Conservation (phyloP, 805 yeast genomes). For the Nakazawaea ishiwadae region DNA sequence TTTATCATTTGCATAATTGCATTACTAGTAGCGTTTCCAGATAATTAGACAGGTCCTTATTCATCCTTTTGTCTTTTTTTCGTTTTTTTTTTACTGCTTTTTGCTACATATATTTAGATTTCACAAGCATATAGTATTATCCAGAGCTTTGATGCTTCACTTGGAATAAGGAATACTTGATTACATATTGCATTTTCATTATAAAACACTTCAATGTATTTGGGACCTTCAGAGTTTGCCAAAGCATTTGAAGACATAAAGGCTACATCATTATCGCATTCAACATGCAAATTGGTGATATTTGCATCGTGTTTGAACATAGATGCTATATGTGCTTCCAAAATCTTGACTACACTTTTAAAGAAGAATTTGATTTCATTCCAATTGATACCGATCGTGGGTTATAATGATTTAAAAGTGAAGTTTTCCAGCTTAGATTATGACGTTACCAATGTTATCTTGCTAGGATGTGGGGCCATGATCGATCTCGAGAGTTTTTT, state of each 20-base stretch:
- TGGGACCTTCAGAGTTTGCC: slow-evolving; percentile 65
- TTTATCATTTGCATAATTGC: too few relatives aligned
- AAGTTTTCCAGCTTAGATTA: slow-evolving; percentile 64
- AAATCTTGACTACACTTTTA: slow-evolving; percentile 63
- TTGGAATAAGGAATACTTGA: too few relatives aligned
- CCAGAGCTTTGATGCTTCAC: too few relatives aligned
- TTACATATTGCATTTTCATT: not conserved
- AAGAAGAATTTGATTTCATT: slow-evolving; percentile 81
- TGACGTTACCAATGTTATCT: slow-evolving; percentile 69
- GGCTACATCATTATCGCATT: slow-evolving; percentile 75
- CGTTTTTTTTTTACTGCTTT: too few relatives aligned
- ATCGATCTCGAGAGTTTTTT: slow-evolving; percentile 76
- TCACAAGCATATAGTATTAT: too few relatives aligned
- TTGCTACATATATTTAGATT: too few relatives aligned
- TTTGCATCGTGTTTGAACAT: slow-evolving; percentile 88
- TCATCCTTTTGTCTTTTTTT: too few relatives aligned
- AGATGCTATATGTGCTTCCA: slow-evolving; percentile 88
- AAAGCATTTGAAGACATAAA: slow-evolving; percentile 64
- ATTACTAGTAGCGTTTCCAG: too few relatives aligned
- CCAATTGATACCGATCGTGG: slow-evolving; percentile 89
- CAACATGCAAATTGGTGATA: slow-evolving; percentile 84
- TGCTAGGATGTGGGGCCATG: slow-evolving; percentile 93
- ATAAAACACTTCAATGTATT: slow-evolving; percentile 50
- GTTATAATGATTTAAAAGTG: slow-evolving; percentile 70
- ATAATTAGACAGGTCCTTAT: too few relatives aligned